These are phyloP conservation scores for Aspergillus pseudoviridinutans DNA, from an alignment of 2,329 filamentous ascomycete genomes.

Conservation along the genomic window DNA sequence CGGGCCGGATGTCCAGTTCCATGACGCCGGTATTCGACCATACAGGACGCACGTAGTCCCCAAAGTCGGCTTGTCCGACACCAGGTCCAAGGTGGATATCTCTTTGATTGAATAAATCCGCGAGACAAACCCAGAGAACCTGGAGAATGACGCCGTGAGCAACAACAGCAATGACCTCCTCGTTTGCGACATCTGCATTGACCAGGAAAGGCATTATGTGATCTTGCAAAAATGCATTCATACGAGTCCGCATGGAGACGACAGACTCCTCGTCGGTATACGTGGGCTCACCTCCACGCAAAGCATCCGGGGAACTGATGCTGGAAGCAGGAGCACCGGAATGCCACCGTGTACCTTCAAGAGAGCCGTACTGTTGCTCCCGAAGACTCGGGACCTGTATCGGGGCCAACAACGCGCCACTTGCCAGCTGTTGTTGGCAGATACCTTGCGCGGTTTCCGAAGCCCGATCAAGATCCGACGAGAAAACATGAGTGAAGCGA, in stretches of 20 bases:
- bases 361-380: conserved; percentile 38
- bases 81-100: conserved; percentile 44
- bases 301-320: conserved; percentile 16
- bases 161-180: conserved; percentile 59
- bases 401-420: conserved; percentile 2
- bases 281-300: conserved; percentile 31
- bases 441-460: conserved; percentile 41
- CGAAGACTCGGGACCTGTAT: conserved; percentile 22
- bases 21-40: conserved; percentile 66
- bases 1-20: conserved; percentile 40
- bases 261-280: conserved; percentile 63
- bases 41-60: conserved; percentile 50
- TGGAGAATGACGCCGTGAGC: conserved; percentile 50
- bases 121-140: conserved; percentile 62
- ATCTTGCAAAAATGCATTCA: conserved; percentile 61
- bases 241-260: conserved; percentile 61
- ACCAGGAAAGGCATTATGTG: conserved; percentile 57
- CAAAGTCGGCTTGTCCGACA: conserved; percentile 30
- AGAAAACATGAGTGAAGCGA: conserved; percentile 65
- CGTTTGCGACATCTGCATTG: conserved; percentile 25
- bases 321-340: conserved; percentile 15
- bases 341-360: conserved; percentile 31
- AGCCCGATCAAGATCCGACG: conserved; percentile 73
- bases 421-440: conserved; percentile 9
- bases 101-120: conserved; percentile 50